Conservation (phyloP, 2,329 filamentous ascomycete species). For the Fusarium veterinarium region DNA sequence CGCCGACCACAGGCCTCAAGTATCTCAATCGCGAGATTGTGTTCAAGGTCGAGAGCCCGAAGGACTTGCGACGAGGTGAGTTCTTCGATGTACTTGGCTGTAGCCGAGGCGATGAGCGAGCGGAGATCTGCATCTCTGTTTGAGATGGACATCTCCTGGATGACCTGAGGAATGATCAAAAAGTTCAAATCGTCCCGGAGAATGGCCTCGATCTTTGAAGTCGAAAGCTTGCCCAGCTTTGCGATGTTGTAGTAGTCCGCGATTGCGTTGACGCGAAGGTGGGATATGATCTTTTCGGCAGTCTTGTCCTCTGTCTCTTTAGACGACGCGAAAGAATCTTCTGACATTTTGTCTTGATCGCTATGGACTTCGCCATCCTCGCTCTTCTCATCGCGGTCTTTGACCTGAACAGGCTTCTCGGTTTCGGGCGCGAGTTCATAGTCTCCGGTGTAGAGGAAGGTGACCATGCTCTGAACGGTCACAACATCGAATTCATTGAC, state of each 20-base stretch:
- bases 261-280: not conserved
- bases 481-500: not conserved
- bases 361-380: not conserved
- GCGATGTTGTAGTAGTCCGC: not conserved
- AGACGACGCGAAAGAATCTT: rapidly evolving
- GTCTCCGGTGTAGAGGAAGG: not conserved
- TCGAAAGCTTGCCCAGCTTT: not conserved
- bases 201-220: rapidly evolving
- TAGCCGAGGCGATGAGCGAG: not conserved
- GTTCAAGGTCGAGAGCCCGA: not conserved
- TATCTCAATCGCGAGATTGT: not conserved
- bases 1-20: not conserved
- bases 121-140: not conserved
- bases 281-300: not conserved
- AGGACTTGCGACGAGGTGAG: not conserved
- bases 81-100: rapidly evolving
- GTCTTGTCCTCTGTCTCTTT: not conserved
- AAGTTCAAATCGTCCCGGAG: rapidly evolving
- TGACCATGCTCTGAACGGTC: not conserved
- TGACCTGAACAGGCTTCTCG: rapidly evolving
- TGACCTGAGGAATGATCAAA: rapidly evolving
- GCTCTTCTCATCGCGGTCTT: rapidly evolving
- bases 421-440: not conserved
- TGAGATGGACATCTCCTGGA: not conserved
- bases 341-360: rapidly evolving